Evolutionary conservation across 495 filamentous ascomycete species (phyloP).

Genomic region (Trichoderma erinaceum): DNA sequence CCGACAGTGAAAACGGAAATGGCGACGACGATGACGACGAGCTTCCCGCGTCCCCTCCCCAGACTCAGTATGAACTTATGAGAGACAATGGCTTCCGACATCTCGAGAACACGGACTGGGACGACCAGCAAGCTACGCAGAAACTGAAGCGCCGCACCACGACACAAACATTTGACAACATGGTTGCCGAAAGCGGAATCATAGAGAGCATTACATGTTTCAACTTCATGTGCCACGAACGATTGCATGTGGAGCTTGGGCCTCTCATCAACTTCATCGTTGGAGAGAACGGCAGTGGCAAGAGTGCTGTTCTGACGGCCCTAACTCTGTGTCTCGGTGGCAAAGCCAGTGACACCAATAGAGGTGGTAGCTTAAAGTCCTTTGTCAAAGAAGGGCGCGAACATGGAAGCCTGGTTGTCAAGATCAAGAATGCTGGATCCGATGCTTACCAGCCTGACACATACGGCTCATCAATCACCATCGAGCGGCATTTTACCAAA

Average conservation of each 20-base stretch:
- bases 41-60: conserved; percentile 30
- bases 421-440: conserved; percentile 81
- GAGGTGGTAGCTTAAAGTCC: conserved; percentile 81
- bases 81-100: conserved; percentile 49
- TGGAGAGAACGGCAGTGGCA: conserved; percentile 97
- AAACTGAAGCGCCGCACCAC: conserved; percentile 50
- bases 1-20: conserved; percentile 28
- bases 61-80: conserved; percentile 45
- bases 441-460: conserved; percentile 77
- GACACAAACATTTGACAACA: conserved; percentile 54
- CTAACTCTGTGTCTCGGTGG: conserved; percentile 91
- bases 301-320: conserved; percentile 93
- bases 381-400: conserved; percentile 91
- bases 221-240: conserved; percentile 93
- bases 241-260: conserved; percentile 72
- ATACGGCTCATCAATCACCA: conserved; percentile 79
- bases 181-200: conserved; percentile 74
- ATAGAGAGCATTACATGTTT: conserved; percentile 76
- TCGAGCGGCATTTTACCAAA: conserved; percentile 82
- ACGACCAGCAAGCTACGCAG: conserved; percentile 67
- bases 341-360: conserved; percentile 91
- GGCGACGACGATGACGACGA: conserved; percentile 27
- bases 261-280: conserved; percentile 97
- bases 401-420: conserved; percentile 51
- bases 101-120: conserved; percentile 47